phyloP scores from a whole-genome alignment of 2,329 filamentous ascomycete genomes.

The Gaeumannomyces tritici region DNA sequence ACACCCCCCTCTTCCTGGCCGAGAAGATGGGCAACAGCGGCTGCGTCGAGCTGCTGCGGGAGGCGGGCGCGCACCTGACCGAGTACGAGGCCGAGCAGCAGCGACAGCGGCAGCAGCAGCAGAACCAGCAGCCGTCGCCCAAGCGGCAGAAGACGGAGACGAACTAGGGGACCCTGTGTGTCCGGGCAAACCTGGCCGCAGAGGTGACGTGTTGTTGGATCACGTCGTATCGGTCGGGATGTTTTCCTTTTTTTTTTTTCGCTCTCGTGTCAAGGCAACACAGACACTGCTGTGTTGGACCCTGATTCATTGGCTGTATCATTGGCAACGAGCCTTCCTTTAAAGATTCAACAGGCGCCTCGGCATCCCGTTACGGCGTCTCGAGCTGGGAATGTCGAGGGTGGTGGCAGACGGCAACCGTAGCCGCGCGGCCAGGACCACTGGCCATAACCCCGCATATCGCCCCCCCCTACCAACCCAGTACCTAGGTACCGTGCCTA shows the following conservation, averaged over 20 bases:
- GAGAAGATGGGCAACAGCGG: slow-evolving; percentile 45
- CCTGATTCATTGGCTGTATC: background rate
- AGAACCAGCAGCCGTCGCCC: background rate
- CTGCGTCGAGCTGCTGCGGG: slow-evolving; percentile 42
- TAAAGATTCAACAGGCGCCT: background rate
- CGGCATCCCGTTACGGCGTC: background rate
- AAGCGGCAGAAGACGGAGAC: background rate
- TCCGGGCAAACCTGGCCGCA: background rate
- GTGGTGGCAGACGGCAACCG: background rate
- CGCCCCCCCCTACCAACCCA: too few species aligned
- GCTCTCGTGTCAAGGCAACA: background rate
- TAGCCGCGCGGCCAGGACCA: background rate
- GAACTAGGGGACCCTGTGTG: background rate
- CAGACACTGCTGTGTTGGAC: background rate
- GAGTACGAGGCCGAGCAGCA: slow-evolving; percentile 27
- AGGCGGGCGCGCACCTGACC: slow-evolving; percentile 53
- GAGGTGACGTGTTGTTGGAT: background rate
- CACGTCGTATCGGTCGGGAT: background rate
- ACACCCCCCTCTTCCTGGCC: slow-evolving; percentile 57
- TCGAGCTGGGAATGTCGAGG: background rate
- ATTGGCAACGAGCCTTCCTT: background rate
- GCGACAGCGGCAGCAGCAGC: background rate
- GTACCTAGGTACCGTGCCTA: too few species aligned
- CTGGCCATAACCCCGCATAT: background rate
- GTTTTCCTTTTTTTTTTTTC: background rate